Base-by-base conservation (phyloP, 352 stramenopile genomes). In the Pythium scleroteichum region DNA sequence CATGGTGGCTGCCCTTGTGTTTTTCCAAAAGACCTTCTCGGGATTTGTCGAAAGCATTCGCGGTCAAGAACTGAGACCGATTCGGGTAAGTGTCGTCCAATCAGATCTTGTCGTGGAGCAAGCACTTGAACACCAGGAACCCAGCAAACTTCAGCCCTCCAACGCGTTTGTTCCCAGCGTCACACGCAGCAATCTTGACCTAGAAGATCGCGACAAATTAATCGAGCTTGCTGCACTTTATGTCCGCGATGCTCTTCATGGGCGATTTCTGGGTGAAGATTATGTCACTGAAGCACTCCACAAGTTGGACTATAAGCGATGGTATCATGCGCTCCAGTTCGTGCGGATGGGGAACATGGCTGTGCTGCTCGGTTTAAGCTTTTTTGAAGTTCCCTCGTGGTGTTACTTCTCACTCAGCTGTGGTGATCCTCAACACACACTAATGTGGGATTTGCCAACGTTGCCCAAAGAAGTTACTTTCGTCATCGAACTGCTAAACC, bases 351-450 rank as follows among this genome's bases (percentile, higher is more conserved):
- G 63, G n/a, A 82, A 82, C 48, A 79, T 88, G 68, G 51, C 53
- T 8, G 62, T 84, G 27, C 54, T 88, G 14, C 57, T 88, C 12
- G 17, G 59, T 14, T 55, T 88, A 16, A 65, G 69, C 53, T 85
- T 85, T 47, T 79, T 87, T 20, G 79, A 88, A 52, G 72, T 72
- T 5, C 79, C 79, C 4, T 81, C 73, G 24, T 88, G 79, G 79
- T 88, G 79, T 45, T 75, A 71, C 39, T 82, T 75, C n/a, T 50
- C 45, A 0, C 26, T 39, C 4, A 63, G 60, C 1, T 88, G 76
- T 35, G 76, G 76, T 7, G 64, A 80, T 38, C 38, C 50, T 1
- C 41, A 52, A 4, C 53, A 71, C 38, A 45, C 73, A 16, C 51
- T 79, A 8, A 75, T 72, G 27, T 80, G 71, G 68, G 46, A 69